Evolutionary conservation across 1,139 yeast species (phyloP).

Genomic region (Kodamaea fungicola): DNA sequence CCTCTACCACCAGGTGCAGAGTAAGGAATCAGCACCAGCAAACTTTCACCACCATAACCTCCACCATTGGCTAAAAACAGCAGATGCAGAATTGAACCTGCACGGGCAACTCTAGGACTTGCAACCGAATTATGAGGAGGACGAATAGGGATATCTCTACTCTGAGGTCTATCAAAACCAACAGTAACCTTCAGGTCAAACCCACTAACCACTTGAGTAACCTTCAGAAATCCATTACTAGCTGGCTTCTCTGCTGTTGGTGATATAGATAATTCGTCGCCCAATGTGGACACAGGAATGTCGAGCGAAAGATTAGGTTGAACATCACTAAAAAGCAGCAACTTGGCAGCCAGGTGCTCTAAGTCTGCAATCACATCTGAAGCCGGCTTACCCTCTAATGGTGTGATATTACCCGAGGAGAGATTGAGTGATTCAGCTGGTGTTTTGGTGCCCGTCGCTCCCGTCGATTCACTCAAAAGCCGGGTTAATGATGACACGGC

Average conservation of each 20-base stretch:
- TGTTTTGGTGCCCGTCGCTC: conserved; percentile 25
- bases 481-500: conserved; percentile 39
- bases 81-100: conserved; percentile 44
- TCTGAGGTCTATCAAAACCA: conserved; percentile 5
- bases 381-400: not conserved
- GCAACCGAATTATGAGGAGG: conserved; percentile 23
- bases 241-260: not conserved
- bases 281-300: not conserved
- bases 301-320: not conserved
- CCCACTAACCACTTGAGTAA: conserved; percentile 16
- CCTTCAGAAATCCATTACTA: not conserved
- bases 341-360: conserved; percentile 5
- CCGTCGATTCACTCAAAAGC: conserved; percentile 36
- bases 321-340: conserved; percentile 1
- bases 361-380: conserved; percentile 2
- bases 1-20: conserved; percentile 63
- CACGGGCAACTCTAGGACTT: conserved; percentile 41
- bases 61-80: conserved; percentile 33
- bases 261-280: not conserved
- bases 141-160: conserved; percentile 22
- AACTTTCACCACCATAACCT: conserved; percentile 41
- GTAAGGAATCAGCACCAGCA: conserved; percentile 66
- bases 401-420: conserved; percentile 15
- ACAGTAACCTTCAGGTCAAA: conserved; percentile 14
- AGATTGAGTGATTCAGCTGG: conserved; percentile 21